A percentile compares a stretch with the other conserved stretches of the same genome.
phyloP scores from a whole-genome alignment of 495 filamentous ascomycete genomes.

The Cercophora scortea region DNA sequence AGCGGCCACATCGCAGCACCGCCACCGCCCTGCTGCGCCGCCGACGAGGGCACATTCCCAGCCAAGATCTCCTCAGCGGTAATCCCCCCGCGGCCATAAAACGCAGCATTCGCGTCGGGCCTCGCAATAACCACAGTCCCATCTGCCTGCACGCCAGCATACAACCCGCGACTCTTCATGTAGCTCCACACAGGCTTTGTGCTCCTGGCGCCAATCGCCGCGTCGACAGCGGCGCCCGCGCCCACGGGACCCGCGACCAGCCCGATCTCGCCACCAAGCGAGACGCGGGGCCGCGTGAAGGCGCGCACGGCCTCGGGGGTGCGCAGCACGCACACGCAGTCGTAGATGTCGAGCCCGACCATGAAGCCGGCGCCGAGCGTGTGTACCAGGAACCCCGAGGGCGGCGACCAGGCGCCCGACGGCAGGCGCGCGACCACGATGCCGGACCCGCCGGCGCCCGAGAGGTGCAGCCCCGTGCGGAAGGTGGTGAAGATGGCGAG shows the following conservation, averaged over 20 bases:
- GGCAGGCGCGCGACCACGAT: conserved; percentile 61
- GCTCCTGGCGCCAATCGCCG: not conserved
- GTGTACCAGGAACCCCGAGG: conserved; percentile 71
- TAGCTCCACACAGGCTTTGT: conserved; percentile 62
- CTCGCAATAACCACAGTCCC: conserved; percentile 69
- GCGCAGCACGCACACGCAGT: conserved; percentile 77
- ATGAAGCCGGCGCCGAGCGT: conserved; percentile 70
- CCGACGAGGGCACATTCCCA: conserved; percentile 41
- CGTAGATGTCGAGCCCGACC: conserved; percentile 75
- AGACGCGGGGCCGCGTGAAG: conserved; percentile 60
- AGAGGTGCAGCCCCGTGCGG: conserved; percentile 74
- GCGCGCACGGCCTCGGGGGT: conserved; percentile 61
- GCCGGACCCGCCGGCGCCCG: conserved; percentile 68
- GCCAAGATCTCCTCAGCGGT: conserved; percentile 56
- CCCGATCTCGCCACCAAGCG: conserved; percentile 66
- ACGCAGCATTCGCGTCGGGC: conserved; percentile 68
- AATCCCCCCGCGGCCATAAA: conserved; percentile 52
- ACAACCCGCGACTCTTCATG: conserved; percentile 69
- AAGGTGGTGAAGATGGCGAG: conserved; percentile 80
- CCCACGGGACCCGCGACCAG: conserved; percentile 68
- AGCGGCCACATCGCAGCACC: conserved; percentile 22
- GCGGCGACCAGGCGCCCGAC: conserved; percentile 69
- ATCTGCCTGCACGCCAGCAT: conserved; percentile 67
- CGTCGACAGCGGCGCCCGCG: conserved; percentile 50
- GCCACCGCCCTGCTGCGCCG: not conserved